These are phyloP conservation scores for Elongisporangium anandrum DNA, from an alignment of 352 stramenopile genomes.

Conservation along the genomic window DNA sequence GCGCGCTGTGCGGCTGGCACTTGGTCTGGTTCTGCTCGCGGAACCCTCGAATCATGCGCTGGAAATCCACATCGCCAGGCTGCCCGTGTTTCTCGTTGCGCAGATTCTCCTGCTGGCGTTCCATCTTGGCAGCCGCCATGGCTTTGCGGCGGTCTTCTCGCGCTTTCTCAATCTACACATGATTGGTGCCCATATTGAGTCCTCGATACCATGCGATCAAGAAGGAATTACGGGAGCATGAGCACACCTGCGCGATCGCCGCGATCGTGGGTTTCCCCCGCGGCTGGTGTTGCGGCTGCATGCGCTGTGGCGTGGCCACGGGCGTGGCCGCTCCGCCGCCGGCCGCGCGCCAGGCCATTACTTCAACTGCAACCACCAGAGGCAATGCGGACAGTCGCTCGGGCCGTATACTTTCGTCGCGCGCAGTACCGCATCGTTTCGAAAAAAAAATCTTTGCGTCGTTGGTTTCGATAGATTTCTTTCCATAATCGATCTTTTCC, in stretches of 20 bases:
- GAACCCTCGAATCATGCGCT: slow-evolving; percentile 88
- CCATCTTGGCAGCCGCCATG: slow-evolving; percentile 84
- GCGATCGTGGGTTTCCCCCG: slow-evolving; percentile 60
- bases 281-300: slow-evolving; percentile 7
- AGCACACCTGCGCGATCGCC: slow-evolving; percentile 47
- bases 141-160: slow-evolving; percentile 76
- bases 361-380: background rate
- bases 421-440: background rate
- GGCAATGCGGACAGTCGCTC: background rate
- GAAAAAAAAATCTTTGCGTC: background rate
- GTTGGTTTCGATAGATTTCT: background rate
- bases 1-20: slow-evolving; percentile 28
- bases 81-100: slow-evolving; percentile 77
- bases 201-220: background rate
- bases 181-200: background rate
- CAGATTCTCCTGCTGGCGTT: slow-evolving; percentile 78
- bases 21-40: slow-evolving; percentile 74
- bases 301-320: slow-evolving; percentile 8
- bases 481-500: background rate
- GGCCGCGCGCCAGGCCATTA: slow-evolving; percentile 29
- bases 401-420: background rate
- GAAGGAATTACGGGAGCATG: background rate
- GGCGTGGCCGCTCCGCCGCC: slow-evolving; percentile 1
- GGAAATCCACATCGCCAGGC: slow-evolving; percentile 88
- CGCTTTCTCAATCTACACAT: slow-evolving; percentile 77